Evolutionary conservation across 805 yeast species (phyloP), one percentile per base, ranked within the genome.

Genomic region (Saccharomycopsis microspora): DNA sequence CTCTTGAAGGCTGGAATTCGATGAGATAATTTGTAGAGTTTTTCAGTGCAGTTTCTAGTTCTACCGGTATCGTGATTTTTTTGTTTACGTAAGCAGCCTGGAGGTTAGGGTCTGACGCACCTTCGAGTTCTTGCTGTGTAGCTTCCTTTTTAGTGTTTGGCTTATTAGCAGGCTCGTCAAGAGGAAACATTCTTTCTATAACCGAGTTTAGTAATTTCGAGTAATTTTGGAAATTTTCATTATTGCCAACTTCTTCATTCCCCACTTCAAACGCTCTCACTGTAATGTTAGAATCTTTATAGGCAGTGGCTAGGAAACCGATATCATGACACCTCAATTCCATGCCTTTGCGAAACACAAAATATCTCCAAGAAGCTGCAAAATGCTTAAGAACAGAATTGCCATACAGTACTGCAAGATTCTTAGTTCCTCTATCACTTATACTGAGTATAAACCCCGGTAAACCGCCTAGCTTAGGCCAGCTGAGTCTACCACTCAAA

Each of bases 361-460:
- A 89, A 55, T 78, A 78, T 54, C 95, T 72, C 95, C 96, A 87
- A 0, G 90, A 76, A 1, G 89, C 74, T 3, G 85, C 74, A 42
- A 84, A 68, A 59, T 77, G 81, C 48, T 72, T 68, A 27, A 75
- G 48, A 32, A 76, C 58, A 2, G 66, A 59, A 41, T 64, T 67
- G n/a, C 80, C 75, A 43, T 78, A 74, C 56, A 64, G 72, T 0
- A 86, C 64, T n/a, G 70, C 71, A 37, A 85, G 60, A 5, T 69
- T 69, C 43, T 74, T 72, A 52, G 73, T 70, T 1, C 87, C 88
- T 56, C 86, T 84, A 56, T 87, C 96, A 48, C 85, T 79, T 9
- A 84, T 69, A 0, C 97, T 86, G 44, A 90, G 65, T 43, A 90
- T 75, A 57, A 86, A 65, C 0, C 98, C 98, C 0, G 97, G 97